Percentiles rank a stretch among this genome's conserved stretches.
Evolutionary conservation across 2,329 filamentous ascomycete genomes (phyloP).

Genomic region (Beauveria australis): DNA sequence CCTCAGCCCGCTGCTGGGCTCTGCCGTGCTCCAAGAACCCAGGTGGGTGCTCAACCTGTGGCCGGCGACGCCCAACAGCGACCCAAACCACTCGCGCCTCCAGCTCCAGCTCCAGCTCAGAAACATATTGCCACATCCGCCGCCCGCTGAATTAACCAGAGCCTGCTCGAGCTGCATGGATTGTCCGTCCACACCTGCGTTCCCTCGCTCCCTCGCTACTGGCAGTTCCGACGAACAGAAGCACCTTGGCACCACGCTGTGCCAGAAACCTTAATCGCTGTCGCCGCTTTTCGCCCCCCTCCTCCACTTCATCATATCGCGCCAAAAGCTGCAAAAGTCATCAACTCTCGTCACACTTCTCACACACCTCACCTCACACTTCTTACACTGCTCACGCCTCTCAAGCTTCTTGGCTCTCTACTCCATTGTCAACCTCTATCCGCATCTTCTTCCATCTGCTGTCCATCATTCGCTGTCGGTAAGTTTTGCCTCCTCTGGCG

Average conservation of each 20-base stretch:
- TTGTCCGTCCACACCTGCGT: neutral
- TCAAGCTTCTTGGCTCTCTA: conserved; percentile 2
- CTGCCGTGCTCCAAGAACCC: neutral
- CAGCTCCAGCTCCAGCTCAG: neutral
- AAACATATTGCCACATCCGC: neutral
- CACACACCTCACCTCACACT: conserved; percentile 1
- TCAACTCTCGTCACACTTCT: conserved; percentile 9
- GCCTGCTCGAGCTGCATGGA: neutral
- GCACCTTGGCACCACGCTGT: neutral
- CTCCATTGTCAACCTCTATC: conserved; percentile 3
- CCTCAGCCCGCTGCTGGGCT: conserved; percentile 8
- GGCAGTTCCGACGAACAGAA: conserved; percentile 1
- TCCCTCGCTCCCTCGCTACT: neutral
- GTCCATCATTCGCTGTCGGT: neutral
- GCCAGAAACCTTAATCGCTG: conserved; percentile 10
- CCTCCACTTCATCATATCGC: conserved; percentile 9
- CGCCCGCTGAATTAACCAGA: neutral
- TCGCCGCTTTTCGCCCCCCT: conserved; percentile 12
- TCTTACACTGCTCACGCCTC: neutral
- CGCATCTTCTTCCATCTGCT: neutral
- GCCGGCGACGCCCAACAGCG: conserved; percentile 2
- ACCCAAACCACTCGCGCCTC: neutral
- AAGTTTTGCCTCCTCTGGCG: neutral
- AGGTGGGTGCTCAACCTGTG: neutral
- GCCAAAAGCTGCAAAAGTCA: conserved; percentile 8